A percentile compares a stretch with the other conserved stretches of the same genome.
These are phyloP conservation scores for Danielia oregonensis DNA, from an alignment of 805 yeast species.

Conservation along the genomic window DNA sequence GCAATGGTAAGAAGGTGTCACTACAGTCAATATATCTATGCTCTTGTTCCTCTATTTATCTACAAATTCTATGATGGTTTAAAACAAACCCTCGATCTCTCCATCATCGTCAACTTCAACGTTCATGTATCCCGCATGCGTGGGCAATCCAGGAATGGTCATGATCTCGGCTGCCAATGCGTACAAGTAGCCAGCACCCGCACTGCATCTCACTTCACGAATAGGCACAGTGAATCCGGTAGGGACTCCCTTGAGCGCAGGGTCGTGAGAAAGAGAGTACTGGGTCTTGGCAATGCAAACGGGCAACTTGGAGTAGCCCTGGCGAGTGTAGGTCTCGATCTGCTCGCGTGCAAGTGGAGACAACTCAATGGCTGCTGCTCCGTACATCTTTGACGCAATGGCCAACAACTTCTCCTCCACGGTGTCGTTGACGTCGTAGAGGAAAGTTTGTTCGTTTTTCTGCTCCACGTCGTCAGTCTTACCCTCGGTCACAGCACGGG, in stretches of 20 bases:
- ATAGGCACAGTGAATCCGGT: constrained; percentile 91
- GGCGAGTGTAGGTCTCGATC: constrained; percentile 75
- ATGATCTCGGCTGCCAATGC: constrained; percentile 96
- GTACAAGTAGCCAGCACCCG: constrained; percentile 95
- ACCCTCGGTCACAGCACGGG: constrained; percentile 50
- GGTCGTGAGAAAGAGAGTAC: constrained; percentile 92
- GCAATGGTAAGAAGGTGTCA: neutral
- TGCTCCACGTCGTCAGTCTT: constrained; percentile 27
- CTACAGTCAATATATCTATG: no score
- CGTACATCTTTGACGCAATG: constrained; percentile 88
- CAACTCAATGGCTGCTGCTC: constrained; percentile 81
- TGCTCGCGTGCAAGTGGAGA: constrained; percentile 77
- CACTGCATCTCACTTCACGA: constrained; percentile 88
- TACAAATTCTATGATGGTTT: no score
- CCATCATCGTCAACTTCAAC: constrained; percentile 91
- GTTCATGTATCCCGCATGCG: constrained; percentile 95
- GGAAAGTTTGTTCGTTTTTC: constrained; percentile 38
- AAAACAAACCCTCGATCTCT: constrained; percentile 90
- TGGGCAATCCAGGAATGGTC: constrained; percentile 96
- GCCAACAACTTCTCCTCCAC: constrained; percentile 77
- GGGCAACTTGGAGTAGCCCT: constrained; percentile 89
- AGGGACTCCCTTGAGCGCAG: constrained; percentile 91
- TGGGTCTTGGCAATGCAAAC: constrained; percentile 97
- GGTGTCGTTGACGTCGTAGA: constrained; percentile 66
- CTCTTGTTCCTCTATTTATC: no score